Evolutionary conservation across 495 filamentous ascomycete genomes (phyloP).

Genomic region (Penicillium waksmanii): DNA sequence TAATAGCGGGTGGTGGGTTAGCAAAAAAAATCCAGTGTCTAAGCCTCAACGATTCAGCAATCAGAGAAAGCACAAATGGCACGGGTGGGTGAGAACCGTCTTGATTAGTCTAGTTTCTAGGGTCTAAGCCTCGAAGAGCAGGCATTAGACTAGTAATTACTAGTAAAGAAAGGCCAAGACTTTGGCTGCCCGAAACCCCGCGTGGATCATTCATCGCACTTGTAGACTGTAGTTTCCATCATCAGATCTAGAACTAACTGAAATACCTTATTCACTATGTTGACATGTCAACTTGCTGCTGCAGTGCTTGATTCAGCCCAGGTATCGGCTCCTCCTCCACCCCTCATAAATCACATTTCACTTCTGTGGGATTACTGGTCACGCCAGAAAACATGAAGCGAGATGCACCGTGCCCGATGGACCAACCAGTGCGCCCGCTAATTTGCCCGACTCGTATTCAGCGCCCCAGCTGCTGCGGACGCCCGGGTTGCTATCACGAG

Average conservation of each 20-base stretch:
- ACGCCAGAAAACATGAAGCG: neutral
- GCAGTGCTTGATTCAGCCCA: too few relatives aligned
- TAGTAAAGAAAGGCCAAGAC: neutral
- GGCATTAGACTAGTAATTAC: neutral
- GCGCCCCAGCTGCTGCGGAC: slow-evolving; percentile 17
- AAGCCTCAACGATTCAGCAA: slow-evolving; percentile 21
- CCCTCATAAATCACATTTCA: neutral
- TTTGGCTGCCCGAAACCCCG: neutral
- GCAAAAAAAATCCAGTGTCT: slow-evolving; percentile 10
- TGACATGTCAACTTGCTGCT: too few relatives aligned
- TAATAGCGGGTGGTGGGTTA: neutral
- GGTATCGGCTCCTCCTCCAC: neutral
- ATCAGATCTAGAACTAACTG: too few relatives aligned
- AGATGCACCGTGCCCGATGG: slow-evolving; percentile 21
- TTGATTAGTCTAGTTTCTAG: slow-evolving; percentile 10
- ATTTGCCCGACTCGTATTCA: slow-evolving; percentile 25
- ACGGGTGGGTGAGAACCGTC: slow-evolving; percentile 5
- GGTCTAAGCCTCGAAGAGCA: slow-evolving; percentile 5
- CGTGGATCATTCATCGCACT: neutral
- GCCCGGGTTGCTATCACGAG: slow-evolving; percentile 17
- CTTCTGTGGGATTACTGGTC: neutral
- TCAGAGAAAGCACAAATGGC: slow-evolving; percentile 3
- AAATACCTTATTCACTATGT: too few relatives aligned
- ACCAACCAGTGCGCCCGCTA: slow-evolving; percentile 5
- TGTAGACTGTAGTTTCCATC: too few relatives aligned